A percentile compares a stretch with the other conserved stretches of the same genome.
These are phyloP conservation scores for Suhomyces xylopsoci DNA, from an alignment of 805 yeast genomes.

Conservation along the genomic window DNA sequence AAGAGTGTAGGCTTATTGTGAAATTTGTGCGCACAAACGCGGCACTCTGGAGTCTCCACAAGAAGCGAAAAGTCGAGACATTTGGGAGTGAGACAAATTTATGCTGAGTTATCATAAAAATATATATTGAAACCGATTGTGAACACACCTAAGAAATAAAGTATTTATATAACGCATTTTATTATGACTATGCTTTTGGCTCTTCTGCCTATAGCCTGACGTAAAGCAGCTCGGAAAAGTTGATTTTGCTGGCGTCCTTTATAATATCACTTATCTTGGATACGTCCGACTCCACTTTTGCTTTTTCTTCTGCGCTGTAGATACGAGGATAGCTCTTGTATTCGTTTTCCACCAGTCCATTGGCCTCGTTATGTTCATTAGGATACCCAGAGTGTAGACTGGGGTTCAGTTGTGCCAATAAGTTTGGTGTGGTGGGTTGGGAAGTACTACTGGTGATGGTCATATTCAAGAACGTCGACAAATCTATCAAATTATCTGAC, in stretches of 20 bases:
- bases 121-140: background rate
- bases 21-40: background rate
- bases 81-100: background rate
- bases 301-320: slow-evolving; percentile 9
- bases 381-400: slow-evolving; percentile 2
- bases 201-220: slow-evolving; percentile 8
- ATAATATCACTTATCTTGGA: slow-evolving; percentile 6
- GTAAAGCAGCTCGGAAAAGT: slow-evolving; percentile 10
- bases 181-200: background rate
- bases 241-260: slow-evolving; percentile 11
- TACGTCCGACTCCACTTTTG: slow-evolving; percentile 5
- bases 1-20: background rate
- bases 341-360: slow-evolving; percentile 1
- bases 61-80: background rate
- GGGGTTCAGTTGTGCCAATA: slow-evolving; percentile 1
- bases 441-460: slow-evolving; percentile 6
- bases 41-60: background rate
- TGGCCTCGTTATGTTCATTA: slow-evolving; percentile 4
- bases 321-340: slow-evolving; percentile 10
- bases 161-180: background rate
- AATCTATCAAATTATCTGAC: slow-evolving; percentile 15
- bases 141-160: background rate
- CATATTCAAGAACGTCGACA: slow-evolving; percentile 12
- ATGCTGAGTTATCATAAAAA: background rate
- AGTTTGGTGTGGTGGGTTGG: slow-evolving; percentile 2